Evolutionary conservation across 2,329 filamentous ascomycete genomes (phyloP).

Genomic region (Blastomyces silverae): DNA sequence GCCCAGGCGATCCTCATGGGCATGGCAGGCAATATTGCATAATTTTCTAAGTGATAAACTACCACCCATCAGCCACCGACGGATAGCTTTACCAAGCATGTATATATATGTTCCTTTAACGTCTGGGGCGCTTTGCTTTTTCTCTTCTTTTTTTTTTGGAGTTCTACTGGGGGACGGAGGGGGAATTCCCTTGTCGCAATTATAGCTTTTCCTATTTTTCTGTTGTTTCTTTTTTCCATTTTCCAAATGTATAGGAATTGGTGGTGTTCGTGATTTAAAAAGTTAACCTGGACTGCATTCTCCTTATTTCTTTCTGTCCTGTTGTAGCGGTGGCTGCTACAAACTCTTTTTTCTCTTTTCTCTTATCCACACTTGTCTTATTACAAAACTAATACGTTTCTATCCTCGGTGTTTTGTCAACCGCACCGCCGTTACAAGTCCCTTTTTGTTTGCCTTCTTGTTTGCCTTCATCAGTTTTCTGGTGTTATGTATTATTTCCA

Average conservation of each 20-base stretch:
- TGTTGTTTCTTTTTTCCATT: background rate
- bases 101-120: background rate
- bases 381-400: background rate
- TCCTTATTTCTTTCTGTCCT: background rate
- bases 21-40: constrained; percentile 62
- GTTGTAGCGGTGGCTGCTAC: background rate
- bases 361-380: background rate
- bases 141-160: background rate
- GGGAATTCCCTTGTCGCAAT: background rate
- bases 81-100: background rate
- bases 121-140: background rate
- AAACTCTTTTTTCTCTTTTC: background rate
- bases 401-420: background rate
- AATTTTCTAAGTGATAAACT: background rate
- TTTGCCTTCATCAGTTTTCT: background rate
- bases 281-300: background rate
- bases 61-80: background rate
- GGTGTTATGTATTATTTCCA: background rate
- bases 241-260: background rate
- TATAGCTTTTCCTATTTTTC: background rate
- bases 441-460: background rate
- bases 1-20: constrained; percentile 93
- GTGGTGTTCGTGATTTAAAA: constrained; percentile 5
- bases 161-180: background rate
- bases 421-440: background rate